These are phyloP conservation scores for Metschnikowia henanensis DNA, from an alignment of 805 yeast species.

Conservation along the genomic window DNA sequence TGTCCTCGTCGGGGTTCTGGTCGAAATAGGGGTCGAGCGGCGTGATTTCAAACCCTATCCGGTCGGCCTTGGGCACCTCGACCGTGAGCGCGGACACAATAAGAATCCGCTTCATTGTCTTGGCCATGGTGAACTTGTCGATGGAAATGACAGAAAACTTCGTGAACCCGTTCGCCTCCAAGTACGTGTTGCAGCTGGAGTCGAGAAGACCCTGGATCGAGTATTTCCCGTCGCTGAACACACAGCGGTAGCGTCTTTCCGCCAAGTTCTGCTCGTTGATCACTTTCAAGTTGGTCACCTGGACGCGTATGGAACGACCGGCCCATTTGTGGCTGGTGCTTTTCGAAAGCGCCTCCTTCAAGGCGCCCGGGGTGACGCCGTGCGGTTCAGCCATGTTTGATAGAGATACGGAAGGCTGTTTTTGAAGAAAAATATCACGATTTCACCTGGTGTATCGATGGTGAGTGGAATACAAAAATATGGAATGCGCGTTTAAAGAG, in stretches of 20 bases:
- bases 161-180: slow-evolving; percentile 42
- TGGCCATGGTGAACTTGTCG: slow-evolving; percentile 43
- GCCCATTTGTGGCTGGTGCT: slow-evolving; percentile 21
- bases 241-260: slow-evolving; percentile 32
- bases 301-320: slow-evolving; percentile 33
- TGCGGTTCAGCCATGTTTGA: slow-evolving; percentile 17
- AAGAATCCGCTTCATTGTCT: slow-evolving; percentile 48
- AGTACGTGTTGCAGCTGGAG: slow-evolving; percentile 43
- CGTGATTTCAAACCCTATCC: slow-evolving; percentile 35
- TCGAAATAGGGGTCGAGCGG: slow-evolving; percentile 58
- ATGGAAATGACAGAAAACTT: slow-evolving; percentile 44
- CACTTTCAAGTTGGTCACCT: slow-evolving; percentile 35
- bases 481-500: neutral
- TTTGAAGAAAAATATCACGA: neutral
- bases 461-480: neutral
- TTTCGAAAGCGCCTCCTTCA: slow-evolving; percentile 25
- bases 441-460: neutral
- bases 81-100: slow-evolving; percentile 49
- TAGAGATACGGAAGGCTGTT: neutral
- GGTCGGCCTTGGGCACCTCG: slow-evolving; percentile 35
- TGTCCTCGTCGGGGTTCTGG: slow-evolving; percentile 57
- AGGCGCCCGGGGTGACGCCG: slow-evolving; percentile 26
- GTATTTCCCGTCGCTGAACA: slow-evolving; percentile 41
- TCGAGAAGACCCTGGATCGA: slow-evolving; percentile 39
- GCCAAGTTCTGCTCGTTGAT: slow-evolving; percentile 24